Percentiles rank a stretch among this genome's conserved stretches.
Evolutionary conservation across 768 basidiomycete genomes (phyloP).

Genomic region (Tulasnella sp.): DNA sequence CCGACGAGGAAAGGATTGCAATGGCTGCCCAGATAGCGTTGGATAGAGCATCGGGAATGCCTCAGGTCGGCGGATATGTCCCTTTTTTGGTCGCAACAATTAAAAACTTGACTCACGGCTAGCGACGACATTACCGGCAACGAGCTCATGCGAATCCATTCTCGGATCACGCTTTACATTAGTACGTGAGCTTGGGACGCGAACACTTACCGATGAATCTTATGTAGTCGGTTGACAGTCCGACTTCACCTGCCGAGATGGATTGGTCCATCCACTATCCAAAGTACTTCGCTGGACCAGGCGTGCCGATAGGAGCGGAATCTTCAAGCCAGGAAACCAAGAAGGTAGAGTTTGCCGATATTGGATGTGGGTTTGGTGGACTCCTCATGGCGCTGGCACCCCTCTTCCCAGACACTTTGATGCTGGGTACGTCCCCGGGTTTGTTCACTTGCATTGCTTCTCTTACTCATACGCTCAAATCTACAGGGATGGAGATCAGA

Average conservation of each 20-base stretch:
- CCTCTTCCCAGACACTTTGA: slow-evolving; percentile 79
- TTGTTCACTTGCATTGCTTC: slow-evolving; percentile 4
- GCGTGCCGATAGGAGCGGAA: neutral
- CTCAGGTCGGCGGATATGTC: slow-evolving; percentile 2
- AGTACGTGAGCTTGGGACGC: too few species aligned
- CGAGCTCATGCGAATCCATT: slow-evolving; percentile 42
- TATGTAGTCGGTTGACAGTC: too few species aligned
- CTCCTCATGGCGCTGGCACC: slow-evolving; percentile 82
- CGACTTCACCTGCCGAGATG: slow-evolving; percentile 58
- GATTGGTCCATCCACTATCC: slow-evolving; percentile 85
- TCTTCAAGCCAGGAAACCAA: slow-evolving; percentile 32
- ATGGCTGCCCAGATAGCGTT: slow-evolving; percentile 3
- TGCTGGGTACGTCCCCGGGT: slow-evolving; percentile 62
- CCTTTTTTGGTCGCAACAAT: neutral
- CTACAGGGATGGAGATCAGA: slow-evolving; percentile 88
- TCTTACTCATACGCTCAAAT: neutral
- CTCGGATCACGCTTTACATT: slow-evolving; percentile 61
- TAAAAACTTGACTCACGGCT: neutral
- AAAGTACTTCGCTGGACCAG: slow-evolving; percentile 34
- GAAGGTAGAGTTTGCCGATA: slow-evolving; percentile 86
- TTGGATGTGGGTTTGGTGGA: slow-evolving; percentile 97
- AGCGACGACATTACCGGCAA: slow-evolving; percentile 41
- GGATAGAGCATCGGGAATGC: slow-evolving; percentile 13
- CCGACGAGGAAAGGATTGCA: neutral
- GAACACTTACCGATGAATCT: too few species aligned